Conservation (phyloP, 2,329 filamentous ascomycete genomes). For the Blastomyces emzantsi region DNA sequence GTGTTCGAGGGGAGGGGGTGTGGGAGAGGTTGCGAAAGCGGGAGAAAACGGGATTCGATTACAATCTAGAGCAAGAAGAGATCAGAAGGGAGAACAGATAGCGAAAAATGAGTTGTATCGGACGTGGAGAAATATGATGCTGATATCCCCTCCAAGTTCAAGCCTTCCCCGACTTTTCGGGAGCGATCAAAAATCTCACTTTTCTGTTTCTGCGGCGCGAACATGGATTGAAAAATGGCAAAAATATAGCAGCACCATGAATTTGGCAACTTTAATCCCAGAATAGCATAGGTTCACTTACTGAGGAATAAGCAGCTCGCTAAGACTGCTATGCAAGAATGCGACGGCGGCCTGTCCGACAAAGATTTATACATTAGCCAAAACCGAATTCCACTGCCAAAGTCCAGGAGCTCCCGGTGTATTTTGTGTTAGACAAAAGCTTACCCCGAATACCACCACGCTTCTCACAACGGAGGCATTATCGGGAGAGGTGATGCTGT, state of each 20-base stretch:
- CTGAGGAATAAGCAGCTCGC: conserved; percentile 58
- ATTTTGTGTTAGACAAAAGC: conserved; percentile 25
- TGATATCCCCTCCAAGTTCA: background rate
- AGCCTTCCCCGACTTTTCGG: background rate
- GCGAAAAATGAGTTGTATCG: conserved; percentile 18
- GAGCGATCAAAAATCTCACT: too few relatives aligned
- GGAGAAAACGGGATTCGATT: background rate
- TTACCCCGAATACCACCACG: conserved; percentile 58
- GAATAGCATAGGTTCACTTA: conserved; percentile 24
- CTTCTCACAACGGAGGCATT: conserved; percentile 61
- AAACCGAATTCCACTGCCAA: background rate
- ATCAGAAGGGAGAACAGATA: background rate
- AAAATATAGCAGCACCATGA: background rate
- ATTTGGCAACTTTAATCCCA: background rate
- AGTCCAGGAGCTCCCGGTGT: background rate
- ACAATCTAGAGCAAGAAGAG: background rate
- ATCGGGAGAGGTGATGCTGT: conserved; percentile 55
- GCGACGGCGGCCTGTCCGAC: conserved; percentile 50
- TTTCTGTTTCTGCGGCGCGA: background rate
- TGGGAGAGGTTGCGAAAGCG: background rate
- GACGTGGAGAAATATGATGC: background rate
- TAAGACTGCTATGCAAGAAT: conserved; percentile 59
- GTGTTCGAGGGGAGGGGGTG: background rate
- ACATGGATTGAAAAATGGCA: background rate
- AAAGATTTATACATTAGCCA: conserved; percentile 11